Evolutionary conservation across 805 yeast genomes (phyloP).

Genomic region (Torulaspora quercuum): DNA sequence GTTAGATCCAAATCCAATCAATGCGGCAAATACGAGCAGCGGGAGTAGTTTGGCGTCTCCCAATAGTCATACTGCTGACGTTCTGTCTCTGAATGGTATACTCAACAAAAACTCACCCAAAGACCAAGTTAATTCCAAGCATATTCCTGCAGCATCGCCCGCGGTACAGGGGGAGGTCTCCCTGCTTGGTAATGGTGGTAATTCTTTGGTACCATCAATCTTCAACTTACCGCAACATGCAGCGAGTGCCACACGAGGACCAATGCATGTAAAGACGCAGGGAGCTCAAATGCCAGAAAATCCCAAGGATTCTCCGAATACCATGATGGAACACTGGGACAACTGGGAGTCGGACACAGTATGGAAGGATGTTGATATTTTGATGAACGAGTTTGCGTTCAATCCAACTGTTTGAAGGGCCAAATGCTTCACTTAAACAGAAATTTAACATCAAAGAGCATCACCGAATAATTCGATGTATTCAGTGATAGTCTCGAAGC

Average conservation of each 20-base stretch:
- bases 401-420: slow-evolving; percentile 48
- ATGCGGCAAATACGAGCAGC: slow-evolving; percentile 26
- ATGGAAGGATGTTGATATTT: slow-evolving; percentile 78
- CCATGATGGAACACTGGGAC: slow-evolving; percentile 38
- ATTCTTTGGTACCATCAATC: slow-evolving; percentile 4
- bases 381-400: slow-evolving; percentile 91
- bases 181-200: not conserved
- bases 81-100: slow-evolving; percentile 20
- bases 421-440: not conserved
- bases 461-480: no score
- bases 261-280: slow-evolving; percentile 16
- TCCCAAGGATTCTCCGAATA: slow-evolving; percentile 30
- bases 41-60: slow-evolving; percentile 22
- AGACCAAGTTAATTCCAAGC: slow-evolving; percentile 7
- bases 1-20: slow-evolving; percentile 76
- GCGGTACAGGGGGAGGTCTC: not conserved
- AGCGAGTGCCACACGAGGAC: slow-evolving; percentile 16
- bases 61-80: slow-evolving; percentile 19
- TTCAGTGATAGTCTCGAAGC: no score
- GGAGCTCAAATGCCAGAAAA: slow-evolving; percentile 12
- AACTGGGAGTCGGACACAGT: slow-evolving; percentile 45
- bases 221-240: slow-evolving; percentile 2
- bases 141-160: not conserved
- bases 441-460: no score
- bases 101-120: slow-evolving; percentile 22